Base-by-base conservation (phyloP, 768 basidiomycete species). In the Tylopilus felleus region DNA sequence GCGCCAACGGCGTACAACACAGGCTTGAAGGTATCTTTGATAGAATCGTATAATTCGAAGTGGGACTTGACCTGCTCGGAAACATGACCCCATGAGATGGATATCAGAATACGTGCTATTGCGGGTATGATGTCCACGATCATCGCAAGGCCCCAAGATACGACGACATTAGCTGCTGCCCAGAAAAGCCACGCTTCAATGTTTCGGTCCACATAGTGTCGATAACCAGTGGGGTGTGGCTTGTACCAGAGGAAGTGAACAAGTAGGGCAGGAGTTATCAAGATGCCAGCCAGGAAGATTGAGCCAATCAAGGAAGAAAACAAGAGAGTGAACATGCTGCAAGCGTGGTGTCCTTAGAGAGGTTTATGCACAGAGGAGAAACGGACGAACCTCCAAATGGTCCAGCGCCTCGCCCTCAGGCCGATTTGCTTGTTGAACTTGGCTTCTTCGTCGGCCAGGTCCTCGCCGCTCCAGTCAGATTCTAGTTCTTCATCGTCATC, bases 381-480 rank as follows among this genome's bases (percentile, higher is more conserved):
- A 64, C 16, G 52, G 33, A 69, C 74, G 45, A 49, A 86, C 86
- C 78, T 79, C 67, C 74, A 80, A 53, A 78, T 48, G 25, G 82
- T 77, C 79, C 80, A 86, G 25, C 75, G 75, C 47, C 56, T 70
- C 27, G 70, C 55, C 41, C 69, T 73, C 60, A 77, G 75, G 13
- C 86, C 85, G 74, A 86, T 83, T 55, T 77, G 71, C 53, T 83
- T 71, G 65, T 78, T 80, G 47, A 84, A 87, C 63, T 82, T 84
- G 41, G 81, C 80, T 57, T 86, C 85, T 62, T 86, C 77, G 56
- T 90, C 83, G 0, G 77, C 80, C 17, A 92, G 73, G 62, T 91
- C 87, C 51, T 88, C 88, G 17, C 75, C 85, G 36, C 83, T 85
- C 88, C 88, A 90, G 65, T 91, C 84, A 54, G 84, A 88, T n/a